Evolutionary conservation across 805 yeast species (phyloP), one percentile per base, ranked within the genome.

Genomic region (Candida loeiensis): DNA sequence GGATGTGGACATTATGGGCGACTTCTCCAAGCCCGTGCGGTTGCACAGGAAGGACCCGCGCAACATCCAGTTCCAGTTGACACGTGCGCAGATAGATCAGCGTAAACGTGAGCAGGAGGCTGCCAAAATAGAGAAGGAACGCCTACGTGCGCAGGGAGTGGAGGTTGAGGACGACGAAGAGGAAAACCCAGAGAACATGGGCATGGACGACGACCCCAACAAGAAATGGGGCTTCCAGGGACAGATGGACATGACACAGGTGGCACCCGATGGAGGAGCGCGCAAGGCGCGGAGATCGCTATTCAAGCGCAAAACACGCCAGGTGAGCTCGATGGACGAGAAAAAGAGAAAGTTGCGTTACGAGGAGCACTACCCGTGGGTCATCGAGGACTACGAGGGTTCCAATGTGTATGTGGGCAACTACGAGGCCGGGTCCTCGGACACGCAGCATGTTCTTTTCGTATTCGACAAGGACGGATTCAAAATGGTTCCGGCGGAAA

Each of bases 301-400:
- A 44, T 66, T 81, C 55, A 84, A 82, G 57, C 77, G 85, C 48
- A 89, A 89, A 58, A 89, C 97, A 2, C 77, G 90, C 53, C 96
- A 90, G 60, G 78, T 88, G 14, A 80, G 76, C 50, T 76, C 82
- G 19, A 79, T 87, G 58, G 88, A 88, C 54, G 98, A 90, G 51
- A 77, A 77, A 6, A 90, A 87, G 45, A 76, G 91, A 46, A 83
- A 80, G 55, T 69, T 93, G 46, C 74, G 98, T 56, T 93, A 91
- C 58, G 99, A 93, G 64, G 99, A 93, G 64, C 87, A 83, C 59
- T 91, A 86, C 54, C 99, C 99, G 0, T 93, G 99, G 99, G 95
- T 93, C 13, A 69, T 93, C 73, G 99, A 93, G 65, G 99, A 93
- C 64, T 91, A 85, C 59, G 96, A 89, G 55, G 96, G 95, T 34